Conservation (phyloP, 176 grass and related monocot genomes). For the Ampelocalamus luodianensis region DNA sequence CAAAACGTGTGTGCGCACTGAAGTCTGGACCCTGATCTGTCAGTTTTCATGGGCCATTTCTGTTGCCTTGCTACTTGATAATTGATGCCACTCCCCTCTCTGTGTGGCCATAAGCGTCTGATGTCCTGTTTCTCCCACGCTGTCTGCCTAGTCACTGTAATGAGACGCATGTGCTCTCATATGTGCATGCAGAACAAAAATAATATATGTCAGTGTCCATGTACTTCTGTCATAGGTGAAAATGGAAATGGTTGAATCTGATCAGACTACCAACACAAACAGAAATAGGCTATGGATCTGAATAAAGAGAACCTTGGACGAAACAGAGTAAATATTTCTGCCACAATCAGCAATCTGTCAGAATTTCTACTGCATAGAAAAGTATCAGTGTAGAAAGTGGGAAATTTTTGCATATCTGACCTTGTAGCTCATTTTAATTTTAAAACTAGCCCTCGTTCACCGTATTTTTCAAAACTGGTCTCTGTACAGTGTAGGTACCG, state of each 20-base stretch:
- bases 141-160: background rate
- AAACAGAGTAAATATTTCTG: background rate
- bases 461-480: too few species aligned
- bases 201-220: too few species aligned
- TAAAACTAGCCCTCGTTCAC: too few species aligned
- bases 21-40: background rate
- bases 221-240: background rate
- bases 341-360: too few species aligned
- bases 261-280: too few species aligned
- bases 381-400: too few species aligned
- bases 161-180: background rate
- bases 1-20: background rate
- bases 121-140: background rate
- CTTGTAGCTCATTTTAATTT: too few species aligned
- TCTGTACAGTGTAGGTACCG: too few species aligned
- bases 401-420: too few species aligned
- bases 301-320: background rate
- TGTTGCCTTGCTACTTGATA: background rate
- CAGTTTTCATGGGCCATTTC: background rate
- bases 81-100: background rate
- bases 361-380: too few species aligned
- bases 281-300: background rate
- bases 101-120: background rate
- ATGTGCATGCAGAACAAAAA: background rate
- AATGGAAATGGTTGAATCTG: conserved; percentile 6